These are phyloP conservation scores for Phaffia tasmanica DNA, from an alignment of 768 basidiomycete genomes.

Conservation along the genomic window DNA sequence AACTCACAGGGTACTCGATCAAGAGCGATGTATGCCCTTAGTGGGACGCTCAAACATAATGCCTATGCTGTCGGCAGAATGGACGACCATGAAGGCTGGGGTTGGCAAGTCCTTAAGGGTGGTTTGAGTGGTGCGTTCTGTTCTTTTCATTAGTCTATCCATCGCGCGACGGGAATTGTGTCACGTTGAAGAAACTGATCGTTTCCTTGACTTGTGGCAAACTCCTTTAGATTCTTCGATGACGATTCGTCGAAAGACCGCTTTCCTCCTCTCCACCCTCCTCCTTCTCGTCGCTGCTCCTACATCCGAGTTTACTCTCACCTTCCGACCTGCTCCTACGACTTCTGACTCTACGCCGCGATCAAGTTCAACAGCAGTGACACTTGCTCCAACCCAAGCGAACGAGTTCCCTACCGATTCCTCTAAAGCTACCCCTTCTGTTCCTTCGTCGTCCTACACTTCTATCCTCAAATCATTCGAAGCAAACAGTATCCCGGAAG, in stretches of 20 bases:
- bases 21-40: conserved; percentile 65
- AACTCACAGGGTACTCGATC: conserved; percentile 31
- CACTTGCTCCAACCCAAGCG: no score
- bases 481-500: no score
- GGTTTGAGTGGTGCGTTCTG: conserved; percentile 42
- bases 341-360: conserved; percentile 7
- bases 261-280: conserved; percentile 64
- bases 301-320: background rate
- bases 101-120: conserved; percentile 54
- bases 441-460: conserved; percentile 14
- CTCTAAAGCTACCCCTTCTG: conserved; percentile 1
- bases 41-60: conserved; percentile 67
- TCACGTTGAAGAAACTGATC: background rate
- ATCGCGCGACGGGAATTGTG: background rate
- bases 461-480: conserved; percentile 8
- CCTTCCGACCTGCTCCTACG: conserved; percentile 25
- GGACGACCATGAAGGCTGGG: conserved; percentile 41
- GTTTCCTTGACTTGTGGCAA: background rate
- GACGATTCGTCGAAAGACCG: conserved; percentile 60
- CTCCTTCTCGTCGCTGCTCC: conserved; percentile 43
- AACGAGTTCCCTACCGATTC: background rate
- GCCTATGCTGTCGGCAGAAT: conserved; percentile 53
- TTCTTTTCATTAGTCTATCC: background rate
- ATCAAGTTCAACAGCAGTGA: conserved; percentile 26
- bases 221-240: conserved; percentile 59